A percentile compares a stretch with the other conserved stretches of the same genome.
phyloP scores from a whole-genome alignment of 768 basidiomycete species.

The Russula emetica region DNA sequence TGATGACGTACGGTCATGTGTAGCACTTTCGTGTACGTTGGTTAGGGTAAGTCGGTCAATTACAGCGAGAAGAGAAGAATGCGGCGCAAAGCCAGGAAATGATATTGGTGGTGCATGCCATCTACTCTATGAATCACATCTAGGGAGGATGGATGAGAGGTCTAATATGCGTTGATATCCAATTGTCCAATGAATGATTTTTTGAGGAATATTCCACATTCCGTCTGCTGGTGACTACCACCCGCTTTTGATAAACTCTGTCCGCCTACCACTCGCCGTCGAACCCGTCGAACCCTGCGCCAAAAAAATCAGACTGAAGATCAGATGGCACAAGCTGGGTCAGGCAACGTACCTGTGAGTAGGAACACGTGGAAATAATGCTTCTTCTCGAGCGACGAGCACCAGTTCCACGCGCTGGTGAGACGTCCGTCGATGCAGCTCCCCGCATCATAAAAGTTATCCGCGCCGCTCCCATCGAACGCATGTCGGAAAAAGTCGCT shows the following conservation, averaged over 20 bases:
- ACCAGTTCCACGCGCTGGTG: conserved; percentile 94
- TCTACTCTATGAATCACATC: conserved; percentile 4
- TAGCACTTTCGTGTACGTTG: conserved; percentile 3
- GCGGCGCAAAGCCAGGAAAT: not conserved
- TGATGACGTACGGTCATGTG: not conserved
- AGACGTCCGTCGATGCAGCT: conserved; percentile 79
- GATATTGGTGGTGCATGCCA: not conserved
- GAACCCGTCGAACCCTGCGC: conserved; percentile 72
- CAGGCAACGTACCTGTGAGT: conserved; percentile 53
- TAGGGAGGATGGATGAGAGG: not conserved
- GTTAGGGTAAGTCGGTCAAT: not conserved
- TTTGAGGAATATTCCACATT: not conserved
- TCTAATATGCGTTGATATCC: conserved; percentile 11
- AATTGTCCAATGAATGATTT: not conserved
- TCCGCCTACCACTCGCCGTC: conserved; percentile 70
- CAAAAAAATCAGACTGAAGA: conserved; percentile 1
- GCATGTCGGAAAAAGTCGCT: conserved; percentile 84
- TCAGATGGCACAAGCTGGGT: too few species aligned
- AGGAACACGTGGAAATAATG: conserved; percentile 76
- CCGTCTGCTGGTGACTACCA: not conserved
- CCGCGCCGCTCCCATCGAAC: conserved; percentile 87
- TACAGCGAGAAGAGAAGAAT: not conserved
- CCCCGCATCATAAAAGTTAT: conserved; percentile 86
- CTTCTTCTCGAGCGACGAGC: conserved; percentile 80
- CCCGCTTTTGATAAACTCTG: not conserved